Evolutionary conservation across 352 stramenopile species (phyloP).

Genomic region (Elongisporangium anandrum): DNA sequence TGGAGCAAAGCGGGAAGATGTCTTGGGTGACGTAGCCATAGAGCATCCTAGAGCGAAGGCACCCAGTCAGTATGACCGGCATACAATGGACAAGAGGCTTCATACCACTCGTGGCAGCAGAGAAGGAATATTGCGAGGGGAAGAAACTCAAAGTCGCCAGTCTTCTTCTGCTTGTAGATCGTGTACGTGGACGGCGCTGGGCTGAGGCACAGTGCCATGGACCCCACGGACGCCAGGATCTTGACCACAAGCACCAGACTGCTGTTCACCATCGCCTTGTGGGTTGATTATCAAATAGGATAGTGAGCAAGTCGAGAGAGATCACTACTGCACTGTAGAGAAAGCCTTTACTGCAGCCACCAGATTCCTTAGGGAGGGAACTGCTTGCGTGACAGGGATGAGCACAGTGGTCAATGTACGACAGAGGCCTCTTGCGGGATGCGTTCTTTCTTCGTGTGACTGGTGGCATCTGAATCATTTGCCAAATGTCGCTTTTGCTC

Average conservation of each 20-base stretch:
- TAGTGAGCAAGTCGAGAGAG: background rate
- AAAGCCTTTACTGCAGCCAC: background rate
- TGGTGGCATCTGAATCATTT: no score
- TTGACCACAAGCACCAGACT: constrained; percentile 17
- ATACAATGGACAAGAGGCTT: background rate
- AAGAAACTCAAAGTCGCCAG: constrained; percentile 27
- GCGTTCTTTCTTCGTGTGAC: no score
- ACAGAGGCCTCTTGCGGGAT: no score
- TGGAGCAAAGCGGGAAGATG: constrained; percentile 33
- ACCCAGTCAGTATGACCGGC: background rate
- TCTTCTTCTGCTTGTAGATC: constrained; percentile 17
- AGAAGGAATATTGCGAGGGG: constrained; percentile 26
- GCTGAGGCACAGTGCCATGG: constrained; percentile 22
- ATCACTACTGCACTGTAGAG: no score
- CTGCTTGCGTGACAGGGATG: background rate
- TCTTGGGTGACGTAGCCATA: constrained; percentile 30
- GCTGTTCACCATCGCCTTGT: constrained; percentile 13
- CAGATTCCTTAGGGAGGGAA: background rate
- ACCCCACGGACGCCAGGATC: constrained; percentile 18
- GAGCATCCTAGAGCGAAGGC: constrained; percentile 23
- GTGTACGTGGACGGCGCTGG: constrained; percentile 23
- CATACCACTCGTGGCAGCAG: constrained; percentile 31
- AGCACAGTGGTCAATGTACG: no score
- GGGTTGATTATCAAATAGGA: background rate
- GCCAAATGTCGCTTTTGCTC: no score